Conservation (phyloP, 495 filamentous ascomycete genomes). For the Penicillium crystallinum region DNA sequence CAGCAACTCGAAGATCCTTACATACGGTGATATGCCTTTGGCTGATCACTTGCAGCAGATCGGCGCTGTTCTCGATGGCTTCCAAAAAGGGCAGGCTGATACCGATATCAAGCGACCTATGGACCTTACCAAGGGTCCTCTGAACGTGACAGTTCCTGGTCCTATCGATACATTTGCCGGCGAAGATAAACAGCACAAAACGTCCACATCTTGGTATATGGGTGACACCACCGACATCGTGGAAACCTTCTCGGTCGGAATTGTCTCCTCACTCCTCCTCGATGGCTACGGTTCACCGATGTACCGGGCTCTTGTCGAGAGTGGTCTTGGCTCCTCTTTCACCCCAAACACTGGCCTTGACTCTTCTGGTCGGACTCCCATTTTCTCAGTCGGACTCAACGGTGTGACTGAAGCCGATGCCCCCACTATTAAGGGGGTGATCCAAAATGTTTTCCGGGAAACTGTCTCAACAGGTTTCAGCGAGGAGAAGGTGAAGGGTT, state of each 20-base stretch:
- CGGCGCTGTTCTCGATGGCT: slow-evolving; percentile 62
- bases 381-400: slow-evolving; percentile 87
- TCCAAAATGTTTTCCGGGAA: slow-evolving; percentile 62
- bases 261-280: slow-evolving; percentile 76
- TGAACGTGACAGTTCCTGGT: slow-evolving; percentile 65
- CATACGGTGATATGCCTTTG: slow-evolving; percentile 90
- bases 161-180: slow-evolving; percentile 86
- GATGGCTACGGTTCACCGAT: slow-evolving; percentile 95
- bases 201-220: slow-evolving; percentile 86
- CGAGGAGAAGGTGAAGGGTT: slow-evolving; percentile 81
- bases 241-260: slow-evolving; percentile 77
- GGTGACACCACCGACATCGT: slow-evolving; percentile 74
- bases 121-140: slow-evolving; percentile 59
- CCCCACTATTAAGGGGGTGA: slow-evolving; percentile 64
- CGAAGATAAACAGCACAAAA: slow-evolving; percentile 83
- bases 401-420: slow-evolving; percentile 78
- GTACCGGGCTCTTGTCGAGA: slow-evolving; percentile 85
- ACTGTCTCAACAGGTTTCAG: slow-evolving; percentile 73
- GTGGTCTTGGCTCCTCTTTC: slow-evolving; percentile 85
- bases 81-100: slow-evolving; percentile 64
- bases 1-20: slow-evolving; percentile 90
- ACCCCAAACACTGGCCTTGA: slow-evolving; percentile 93
- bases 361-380: slow-evolving; percentile 62
- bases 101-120: slow-evolving; percentile 70
- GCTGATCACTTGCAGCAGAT: slow-evolving; percentile 73